Base-by-base conservation (phyloP, 78 protist species). In the Paulinella micropora region DNA sequence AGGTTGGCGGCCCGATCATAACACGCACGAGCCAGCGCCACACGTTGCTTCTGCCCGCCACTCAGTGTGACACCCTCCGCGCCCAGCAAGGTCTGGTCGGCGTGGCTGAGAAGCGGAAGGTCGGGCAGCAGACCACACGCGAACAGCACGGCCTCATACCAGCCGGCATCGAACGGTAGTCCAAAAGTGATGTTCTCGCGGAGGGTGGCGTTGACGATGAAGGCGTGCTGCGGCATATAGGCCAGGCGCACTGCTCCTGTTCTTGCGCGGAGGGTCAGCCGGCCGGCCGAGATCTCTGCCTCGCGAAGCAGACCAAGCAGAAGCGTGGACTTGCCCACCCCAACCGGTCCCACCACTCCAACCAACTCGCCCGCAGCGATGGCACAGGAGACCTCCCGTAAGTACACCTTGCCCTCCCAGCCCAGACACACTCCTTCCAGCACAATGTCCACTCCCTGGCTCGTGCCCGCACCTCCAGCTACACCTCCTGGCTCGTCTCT, bases 171-270 rank as follows among this genome's bases (percentile, higher is more conserved):
- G 32, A 31, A 23, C 23, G 83, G 86, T 31, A 3, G 34, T 0
- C 98, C 95, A 84, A 98, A 97, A 32, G 97, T 69, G 28, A 98
- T 95, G 86, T 98, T 98, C 34, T 96, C 95, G 2, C 92, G 51
- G 28, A 98, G 85, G 0, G 99, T 96, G 0, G 90, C 95, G 91
- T 96, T 96, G 35, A 37, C 89, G 41, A 98, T 96, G 97, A 97
- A 97, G 4, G 88, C 88, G n/a, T n/a, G n/a, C n/a, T n/a, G n/a
- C n/a, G n/a, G n/a, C n/a, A n/a, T n/a, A n/a, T n/a, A n/a, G n/a
- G n/a, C n/a, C n/a, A n/a, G n/a, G n/a, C n/a, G n/a, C n/a, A n/a
- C n/a, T n/a, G n/a, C n/a, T n/a, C n/a, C n/a, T n/a, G n/a, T n/a
- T n/a, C n/a, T n/a, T n/a, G n/a, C n/a, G n/a, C n/a, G n/a, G n/a